Percentiles rank a stretch among this genome's conserved stretches.
phyloP scores from a whole-genome alignment of 331 rosid species.

The Erythrophleum ivorense region DNA sequence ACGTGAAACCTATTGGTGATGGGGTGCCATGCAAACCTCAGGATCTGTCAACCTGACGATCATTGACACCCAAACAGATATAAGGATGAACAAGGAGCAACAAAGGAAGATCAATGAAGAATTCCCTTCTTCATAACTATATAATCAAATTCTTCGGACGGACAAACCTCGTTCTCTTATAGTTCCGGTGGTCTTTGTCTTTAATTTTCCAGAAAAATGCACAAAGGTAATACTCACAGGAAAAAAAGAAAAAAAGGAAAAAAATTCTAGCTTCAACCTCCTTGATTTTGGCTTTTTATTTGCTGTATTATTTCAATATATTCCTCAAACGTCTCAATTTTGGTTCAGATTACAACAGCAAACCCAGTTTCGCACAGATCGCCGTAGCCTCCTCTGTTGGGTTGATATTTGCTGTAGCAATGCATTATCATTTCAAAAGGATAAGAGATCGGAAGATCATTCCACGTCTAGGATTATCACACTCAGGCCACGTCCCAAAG shows the following conservation, averaged over 20 bases:
- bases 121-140: slow-evolving; percentile 35
- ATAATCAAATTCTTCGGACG: slow-evolving; percentile 22
- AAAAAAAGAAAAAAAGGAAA: not conserved
- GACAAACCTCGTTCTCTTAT: slow-evolving; percentile 20
- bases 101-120: slow-evolving; percentile 28
- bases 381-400: slow-evolving; percentile 56
- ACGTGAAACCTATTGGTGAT: slow-evolving; percentile 19
- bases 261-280: not conserved
- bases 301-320: not conserved
- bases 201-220: slow-evolving; percentile 57
- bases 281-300: not conserved
- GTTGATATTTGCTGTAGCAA: slow-evolving; percentile 48
- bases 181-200: slow-evolving; percentile 28
- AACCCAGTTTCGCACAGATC: slow-evolving; percentile 63
- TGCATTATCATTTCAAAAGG: slow-evolving; percentile 54
- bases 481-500: slow-evolving; percentile 56
- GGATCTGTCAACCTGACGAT: slow-evolving; percentile 29
- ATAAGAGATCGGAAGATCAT: slow-evolving; percentile 57
- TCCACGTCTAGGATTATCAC: slow-evolving; percentile 58
- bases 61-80: not conserved
- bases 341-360: slow-evolving; percentile 56
- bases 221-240: slow-evolving; percentile 51
- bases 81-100: slow-evolving; percentile 20
- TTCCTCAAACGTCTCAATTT: slow-evolving; percentile 22
- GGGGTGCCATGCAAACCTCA: slow-evolving; percentile 26